phyloP scores from a whole-genome alignment of 2,329 filamentous ascomycete species.

The Aspergillus sojae region DNA sequence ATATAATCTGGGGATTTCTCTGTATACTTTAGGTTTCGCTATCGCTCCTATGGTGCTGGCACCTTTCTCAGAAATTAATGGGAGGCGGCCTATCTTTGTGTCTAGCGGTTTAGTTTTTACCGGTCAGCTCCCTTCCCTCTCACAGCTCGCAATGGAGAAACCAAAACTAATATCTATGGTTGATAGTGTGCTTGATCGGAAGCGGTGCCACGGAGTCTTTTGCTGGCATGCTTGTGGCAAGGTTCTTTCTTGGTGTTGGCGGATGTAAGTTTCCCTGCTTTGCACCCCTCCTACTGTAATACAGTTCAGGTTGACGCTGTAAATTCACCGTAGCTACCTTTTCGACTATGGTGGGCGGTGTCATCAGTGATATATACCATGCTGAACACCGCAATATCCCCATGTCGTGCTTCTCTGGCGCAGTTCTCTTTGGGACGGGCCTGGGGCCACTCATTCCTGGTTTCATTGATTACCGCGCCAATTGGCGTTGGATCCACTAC shows the following conservation, averaged over 20 bases:
- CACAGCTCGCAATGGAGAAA: not conserved
- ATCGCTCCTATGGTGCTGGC: slow-evolving; percentile 84
- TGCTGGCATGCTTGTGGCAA: slow-evolving; percentile 71
- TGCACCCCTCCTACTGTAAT: not conserved
- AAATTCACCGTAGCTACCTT: slow-evolving; percentile 53
- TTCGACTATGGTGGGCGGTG: slow-evolving; percentile 82
- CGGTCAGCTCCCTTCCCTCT: slow-evolving; percentile 20
- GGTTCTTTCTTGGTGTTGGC: slow-evolving; percentile 74
- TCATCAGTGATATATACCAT: slow-evolving; percentile 80
- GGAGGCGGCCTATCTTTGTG: slow-evolving; percentile 78
- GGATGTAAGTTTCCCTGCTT: slow-evolving; percentile 58
- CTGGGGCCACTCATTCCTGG: slow-evolving; percentile 71
- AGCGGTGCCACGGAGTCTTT: slow-evolving; percentile 70
- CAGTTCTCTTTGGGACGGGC: slow-evolving; percentile 74
- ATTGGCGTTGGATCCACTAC: slow-evolving; percentile 86
- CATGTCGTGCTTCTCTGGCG: slow-evolving; percentile 80
- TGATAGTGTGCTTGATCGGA: slow-evolving; percentile 64
- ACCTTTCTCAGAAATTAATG: slow-evolving; percentile 82
- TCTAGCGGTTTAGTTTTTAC: slow-evolving; percentile 71
- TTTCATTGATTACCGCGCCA: slow-evolving; percentile 65
- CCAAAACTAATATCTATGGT: not conserved
- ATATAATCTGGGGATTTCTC: slow-evolving; percentile 72
- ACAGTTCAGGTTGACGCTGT: not conserved
- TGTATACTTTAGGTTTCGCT: slow-evolving; percentile 77
- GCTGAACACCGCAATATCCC: slow-evolving; percentile 76